phyloP scores from a whole-genome alignment of 257 asterid species.

The Henckelia pumila region DNA sequence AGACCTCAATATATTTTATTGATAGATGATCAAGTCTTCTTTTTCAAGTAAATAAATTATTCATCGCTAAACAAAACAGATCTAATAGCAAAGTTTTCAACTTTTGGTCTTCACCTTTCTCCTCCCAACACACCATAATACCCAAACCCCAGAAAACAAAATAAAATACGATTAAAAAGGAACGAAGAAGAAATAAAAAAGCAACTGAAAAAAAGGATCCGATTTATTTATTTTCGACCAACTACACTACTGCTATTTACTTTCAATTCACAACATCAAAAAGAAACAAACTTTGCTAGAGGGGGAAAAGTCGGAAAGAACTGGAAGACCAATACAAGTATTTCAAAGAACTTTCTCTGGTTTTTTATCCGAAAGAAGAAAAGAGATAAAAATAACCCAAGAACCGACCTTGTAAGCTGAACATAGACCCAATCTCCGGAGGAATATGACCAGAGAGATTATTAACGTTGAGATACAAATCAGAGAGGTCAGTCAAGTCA shows the following conservation, averaged over 20 bases:
- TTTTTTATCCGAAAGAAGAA: background rate
- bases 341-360: background rate
- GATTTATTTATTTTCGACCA: background rate
- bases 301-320: no score
- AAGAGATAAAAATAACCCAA: background rate
- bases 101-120: constrained; percentile 1
- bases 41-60: no score
- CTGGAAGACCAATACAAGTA: background rate
- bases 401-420: constrained; percentile 71
- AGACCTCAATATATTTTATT: background rate
- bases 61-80: constrained; percentile 20
- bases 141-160: constrained; percentile 2
- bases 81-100: constrained; percentile 25
- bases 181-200: background rate
- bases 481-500: constrained; percentile 62
- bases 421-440: constrained; percentile 60
- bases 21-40: background rate
- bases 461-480: constrained; percentile 92
- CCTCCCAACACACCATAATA: background rate
- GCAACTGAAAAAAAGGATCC: background rate
- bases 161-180: background rate
- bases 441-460: constrained; percentile 78
- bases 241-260: background rate
- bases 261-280: background rate
- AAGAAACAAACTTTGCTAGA: background rate